phyloP scores from a whole-genome alignment of 139 green algal species.

The Chlamydomonas incerta region DNA sequence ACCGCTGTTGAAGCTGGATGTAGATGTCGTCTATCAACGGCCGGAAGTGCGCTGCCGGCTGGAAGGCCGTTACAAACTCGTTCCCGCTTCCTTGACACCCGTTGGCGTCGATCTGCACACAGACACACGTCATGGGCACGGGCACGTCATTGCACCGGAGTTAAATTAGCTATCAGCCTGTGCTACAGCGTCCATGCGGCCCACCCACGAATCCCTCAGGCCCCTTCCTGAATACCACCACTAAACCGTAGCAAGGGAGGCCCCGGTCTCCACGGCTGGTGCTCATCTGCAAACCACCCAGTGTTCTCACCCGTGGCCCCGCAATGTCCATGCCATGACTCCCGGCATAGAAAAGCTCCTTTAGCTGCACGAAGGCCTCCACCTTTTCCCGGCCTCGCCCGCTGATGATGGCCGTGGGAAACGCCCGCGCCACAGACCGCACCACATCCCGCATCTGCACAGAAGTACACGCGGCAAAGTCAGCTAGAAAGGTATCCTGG shows the following conservation, averaged over 20 bases:
- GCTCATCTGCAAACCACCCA: neutral
- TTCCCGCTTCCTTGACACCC: neutral
- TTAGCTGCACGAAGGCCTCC: slow-evolving; percentile 92
- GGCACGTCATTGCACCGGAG: too few species aligned
- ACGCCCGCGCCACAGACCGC: slow-evolving; percentile 78
- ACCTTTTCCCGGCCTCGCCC: slow-evolving; percentile 93
- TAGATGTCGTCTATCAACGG: slow-evolving; percentile 88
- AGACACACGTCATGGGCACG: too few species aligned
- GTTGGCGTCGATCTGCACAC: neutral
- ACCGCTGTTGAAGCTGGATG: slow-evolving; percentile 62
- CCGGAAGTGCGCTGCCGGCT: slow-evolving; percentile 86
- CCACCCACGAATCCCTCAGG: too few species aligned
- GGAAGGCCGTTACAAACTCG: slow-evolving; percentile 60
- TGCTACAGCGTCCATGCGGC: too few species aligned
- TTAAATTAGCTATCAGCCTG: too few species aligned
- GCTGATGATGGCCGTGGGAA: slow-evolving; percentile 96
- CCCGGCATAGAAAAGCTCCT: slow-evolving; percentile 97
- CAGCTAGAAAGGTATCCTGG: too few species aligned
- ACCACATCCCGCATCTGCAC: slow-evolving; percentile 85
- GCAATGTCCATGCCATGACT: slow-evolving; percentile 98
- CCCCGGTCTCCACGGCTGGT: too few species aligned
- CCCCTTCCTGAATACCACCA: too few species aligned
- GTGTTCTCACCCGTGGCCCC: slow-evolving; percentile 68
- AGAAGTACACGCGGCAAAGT: neutral
- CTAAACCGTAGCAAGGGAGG: too few species aligned